phyloP scores from a whole-genome alignment of 2,329 filamentous ascomycete genomes.

The Ceratocystis cacaofunesta region DNA sequence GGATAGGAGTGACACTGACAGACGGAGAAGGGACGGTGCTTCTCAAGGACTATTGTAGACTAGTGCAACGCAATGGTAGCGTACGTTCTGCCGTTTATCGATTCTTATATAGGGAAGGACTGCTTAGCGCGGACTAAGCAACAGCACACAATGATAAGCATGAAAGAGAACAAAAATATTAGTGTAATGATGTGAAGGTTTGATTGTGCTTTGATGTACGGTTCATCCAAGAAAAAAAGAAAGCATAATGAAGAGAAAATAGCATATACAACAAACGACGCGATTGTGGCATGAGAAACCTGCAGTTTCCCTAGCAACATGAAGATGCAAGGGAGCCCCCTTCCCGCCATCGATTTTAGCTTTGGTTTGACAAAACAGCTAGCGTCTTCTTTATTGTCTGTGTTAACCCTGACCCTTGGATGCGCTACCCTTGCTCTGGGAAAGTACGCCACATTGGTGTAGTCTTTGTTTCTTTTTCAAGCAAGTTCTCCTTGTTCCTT shows the following conservation, averaged over 20 bases:
- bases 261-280: not conserved
- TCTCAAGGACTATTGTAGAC: not conserved
- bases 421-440: not conserved
- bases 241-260: conserved; percentile 1
- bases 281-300: conserved; percentile 2
- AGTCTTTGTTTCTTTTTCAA: not conserved
- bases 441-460: not conserved
- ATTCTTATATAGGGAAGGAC: not conserved
- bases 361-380: not conserved
- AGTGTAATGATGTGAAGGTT: not conserved
- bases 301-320: conserved; percentile 14
- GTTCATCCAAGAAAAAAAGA: not conserved
- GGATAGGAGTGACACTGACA: not conserved
- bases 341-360: conserved; percentile 9
- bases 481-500: not conserved
- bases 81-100: not conserved
- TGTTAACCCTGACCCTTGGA: not conserved
- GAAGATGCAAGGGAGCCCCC: not conserved
- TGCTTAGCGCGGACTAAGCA: not conserved
- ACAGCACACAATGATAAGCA: not conserved
- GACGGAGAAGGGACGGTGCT: conserved; percentile 1
- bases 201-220: not conserved
- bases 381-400: not conserved
- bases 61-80: not conserved
- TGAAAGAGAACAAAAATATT: not conserved